phyloP scores from a whole-genome alignment of 1,139 yeast genomes.

The Blastobotrys indianensis region DNA sequence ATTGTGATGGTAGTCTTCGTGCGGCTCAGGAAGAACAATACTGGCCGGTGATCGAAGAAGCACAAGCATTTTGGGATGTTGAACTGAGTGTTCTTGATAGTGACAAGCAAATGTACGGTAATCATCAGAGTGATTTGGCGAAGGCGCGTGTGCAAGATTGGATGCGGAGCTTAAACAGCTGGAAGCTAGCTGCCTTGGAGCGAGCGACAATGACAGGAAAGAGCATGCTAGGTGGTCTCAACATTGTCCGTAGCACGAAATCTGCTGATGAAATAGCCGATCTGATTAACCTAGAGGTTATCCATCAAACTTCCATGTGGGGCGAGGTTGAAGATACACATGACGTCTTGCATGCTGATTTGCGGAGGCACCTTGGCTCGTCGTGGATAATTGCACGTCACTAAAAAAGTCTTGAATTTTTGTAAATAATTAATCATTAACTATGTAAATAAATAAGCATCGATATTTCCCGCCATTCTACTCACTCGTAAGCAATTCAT shows the following conservation, averaged over 20 bases:
- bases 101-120: constrained; percentile 80
- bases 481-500: constrained; percentile 22
- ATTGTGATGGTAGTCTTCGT: constrained; percentile 79
- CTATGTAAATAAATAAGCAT: not conserved
- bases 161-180: constrained; percentile 56
- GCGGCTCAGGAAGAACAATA: constrained; percentile 69
- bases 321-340: constrained; percentile 99
- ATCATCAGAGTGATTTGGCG: constrained; percentile 57
- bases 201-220: constrained; percentile 79
- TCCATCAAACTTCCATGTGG: constrained; percentile 84
- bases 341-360: constrained; percentile 88
- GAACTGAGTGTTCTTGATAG: constrained; percentile 63
- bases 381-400: constrained; percentile 57
- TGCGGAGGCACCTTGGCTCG: constrained; percentile 73
- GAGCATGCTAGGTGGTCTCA: constrained; percentile 74
- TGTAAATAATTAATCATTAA: constrained; percentile 6
- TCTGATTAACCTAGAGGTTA: constrained; percentile 75
- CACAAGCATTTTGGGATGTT: constrained; percentile 55
- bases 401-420: not conserved
- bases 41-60: constrained; percentile 63
- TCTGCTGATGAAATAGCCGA: constrained; percentile 68
- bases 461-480: constrained; percentile 2
- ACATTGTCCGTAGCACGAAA: constrained; percentile 33
- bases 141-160: constrained; percentile 59
- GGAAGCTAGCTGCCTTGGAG: constrained; percentile 84